These are phyloP conservation scores for Nakazawaea holstii DNA, from an alignment of 805 yeast genomes.

Conservation along the genomic window DNA sequence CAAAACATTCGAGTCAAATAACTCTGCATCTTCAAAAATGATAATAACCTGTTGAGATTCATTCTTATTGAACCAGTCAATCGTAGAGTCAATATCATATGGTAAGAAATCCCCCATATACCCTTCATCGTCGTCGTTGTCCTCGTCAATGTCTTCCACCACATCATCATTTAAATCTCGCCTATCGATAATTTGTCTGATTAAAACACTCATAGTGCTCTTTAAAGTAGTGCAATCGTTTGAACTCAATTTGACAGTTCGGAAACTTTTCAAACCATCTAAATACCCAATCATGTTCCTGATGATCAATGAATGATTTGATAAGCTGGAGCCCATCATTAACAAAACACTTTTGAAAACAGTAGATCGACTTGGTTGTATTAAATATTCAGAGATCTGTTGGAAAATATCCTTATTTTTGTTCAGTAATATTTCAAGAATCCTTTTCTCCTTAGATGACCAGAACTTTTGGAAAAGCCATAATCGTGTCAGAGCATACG, in stretches of 20 bases:
- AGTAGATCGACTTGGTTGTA: conserved; percentile 10
- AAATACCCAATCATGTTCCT: conserved; percentile 21
- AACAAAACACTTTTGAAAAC: conserved; percentile 31
- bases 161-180: conserved; percentile 9
- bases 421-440: conserved; percentile 23
- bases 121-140: conserved; percentile 12
- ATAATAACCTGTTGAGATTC: conserved; percentile 17
- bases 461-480: conserved; percentile 34
- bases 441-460: conserved; percentile 25
- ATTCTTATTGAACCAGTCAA: conserved; percentile 13
- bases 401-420: conserved; percentile 30
- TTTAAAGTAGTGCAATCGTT: conserved; percentile 32
- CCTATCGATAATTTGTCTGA: conserved; percentile 20
- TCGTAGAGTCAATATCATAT: conserved; percentile 21
- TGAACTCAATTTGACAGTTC: conserved; percentile 28
- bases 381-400: conserved; percentile 22
- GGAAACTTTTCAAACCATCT: conserved; percentile 11
- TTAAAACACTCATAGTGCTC: conserved; percentile 29
- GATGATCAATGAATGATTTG: conserved; percentile 32
- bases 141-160: conserved; percentile 13
- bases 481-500: conserved; percentile 33
- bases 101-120: conserved; percentile 13
- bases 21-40: conserved; percentile 30
- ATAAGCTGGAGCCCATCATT: conserved; percentile 36
- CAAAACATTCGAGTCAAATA: conserved; percentile 22